These are phyloP conservation scores for Raffaelea albimanens DNA, from an alignment of 2,329 filamentous ascomycete species.

Conservation along the genomic window DNA sequence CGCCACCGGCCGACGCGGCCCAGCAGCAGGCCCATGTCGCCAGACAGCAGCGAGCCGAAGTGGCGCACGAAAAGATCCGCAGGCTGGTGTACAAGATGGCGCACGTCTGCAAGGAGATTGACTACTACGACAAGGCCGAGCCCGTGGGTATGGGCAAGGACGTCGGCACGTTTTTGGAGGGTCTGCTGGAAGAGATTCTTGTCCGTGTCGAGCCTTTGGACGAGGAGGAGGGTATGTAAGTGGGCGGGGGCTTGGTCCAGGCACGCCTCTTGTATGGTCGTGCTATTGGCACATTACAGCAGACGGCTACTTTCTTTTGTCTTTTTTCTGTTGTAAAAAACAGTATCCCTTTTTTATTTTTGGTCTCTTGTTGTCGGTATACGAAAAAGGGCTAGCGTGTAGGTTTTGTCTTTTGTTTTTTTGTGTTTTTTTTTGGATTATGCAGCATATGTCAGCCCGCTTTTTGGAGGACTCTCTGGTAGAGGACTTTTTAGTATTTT, in stretches of 20 bases:
- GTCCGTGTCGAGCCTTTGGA: constrained; percentile 84
- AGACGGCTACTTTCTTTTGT: too few species aligned
- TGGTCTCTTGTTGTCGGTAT: not conserved
- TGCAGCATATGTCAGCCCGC: too few species aligned
- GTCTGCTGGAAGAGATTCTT: constrained; percentile 85
- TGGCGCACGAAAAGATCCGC: constrained; percentile 72
- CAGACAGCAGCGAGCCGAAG: constrained; percentile 58
- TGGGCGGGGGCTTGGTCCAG: too few species aligned
- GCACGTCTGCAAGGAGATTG: constrained; percentile 79
- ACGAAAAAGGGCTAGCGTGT: too few species aligned
- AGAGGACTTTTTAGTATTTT: not conserved
- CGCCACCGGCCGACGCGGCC: constrained; percentile 7
- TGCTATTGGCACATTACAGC: too few species aligned
- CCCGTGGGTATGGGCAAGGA: constrained; percentile 92
- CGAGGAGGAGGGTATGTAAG: constrained; percentile 46
- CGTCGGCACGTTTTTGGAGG: constrained; percentile 81
- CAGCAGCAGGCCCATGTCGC: constrained; percentile 40
- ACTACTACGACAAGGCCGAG: constrained; percentile 74
- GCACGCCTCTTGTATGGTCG: too few species aligned
- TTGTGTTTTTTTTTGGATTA: not conserved
- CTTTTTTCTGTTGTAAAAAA: not conserved
- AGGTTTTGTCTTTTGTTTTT: not conserved
- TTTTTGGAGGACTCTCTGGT: too few species aligned
- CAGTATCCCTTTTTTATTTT: not conserved
- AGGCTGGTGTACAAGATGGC: constrained; percentile 75